Base-by-base conservation (phyloP, 345 rosid genomes). In the Carallia brachiata region DNA sequence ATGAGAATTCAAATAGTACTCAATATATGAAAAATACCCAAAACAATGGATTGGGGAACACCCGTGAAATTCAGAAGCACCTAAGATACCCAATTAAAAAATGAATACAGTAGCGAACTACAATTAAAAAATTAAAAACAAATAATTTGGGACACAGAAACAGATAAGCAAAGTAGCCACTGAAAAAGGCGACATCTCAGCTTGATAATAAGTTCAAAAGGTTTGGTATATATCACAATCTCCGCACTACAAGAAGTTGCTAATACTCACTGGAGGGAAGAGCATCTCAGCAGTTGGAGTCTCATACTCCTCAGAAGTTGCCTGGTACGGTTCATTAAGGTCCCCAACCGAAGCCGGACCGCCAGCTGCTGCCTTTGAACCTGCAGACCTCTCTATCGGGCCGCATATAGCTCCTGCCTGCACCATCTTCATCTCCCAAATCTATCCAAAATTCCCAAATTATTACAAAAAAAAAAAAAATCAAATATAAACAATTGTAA, bases 211-310 rank as follows among this genome's bases (percentile, higher is more conserved):
- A 23, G 23, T 23, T 23, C 23, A 23, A 23, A 23, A 23, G 23
- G 23, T 23, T 23, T 23, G 23, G 23, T 23, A 23, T 23, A 23
- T 23, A 23, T 23, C 23, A 23, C 23, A 23, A 23, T 23, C 23
- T 17, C 18, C 28, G 27, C 19, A 60, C 36, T 27, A 65, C 9
- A 66, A 19, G 12, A 36, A 50, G 56, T 18, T n/a, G 28, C 47
- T 28, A 70, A 52, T 16, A 80, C 80, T 79, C 34, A 95, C 99
- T 12, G 98, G 97, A 73, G 99, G 96, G 62, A 92, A 92, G 59
- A 92, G 94, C 70, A 96, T 88, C 64, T 92, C 99, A 68, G 95
- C 94, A 1, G 99, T 96, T 36, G 99, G 99, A 62, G 99, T 96
- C 80, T 96, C 98, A 18, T 85, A 96, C 79, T 96, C 99, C 80